phyloP scores from a whole-genome alignment of 176 grass and related monocot genomes.

The Microstegium vimineum region DNA sequence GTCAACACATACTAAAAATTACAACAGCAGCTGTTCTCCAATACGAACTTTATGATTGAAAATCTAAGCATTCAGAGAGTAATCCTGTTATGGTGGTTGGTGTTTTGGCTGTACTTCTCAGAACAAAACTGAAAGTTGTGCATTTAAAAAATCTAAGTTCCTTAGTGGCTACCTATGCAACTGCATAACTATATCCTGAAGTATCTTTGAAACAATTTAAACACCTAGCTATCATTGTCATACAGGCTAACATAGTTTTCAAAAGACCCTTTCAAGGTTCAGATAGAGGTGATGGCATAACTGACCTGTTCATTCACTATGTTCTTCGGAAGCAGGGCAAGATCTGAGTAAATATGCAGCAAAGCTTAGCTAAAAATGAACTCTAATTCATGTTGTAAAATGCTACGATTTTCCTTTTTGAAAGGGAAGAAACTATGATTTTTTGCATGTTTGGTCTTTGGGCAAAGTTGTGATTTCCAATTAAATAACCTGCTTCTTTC shows the following conservation, averaged over 20 bases:
- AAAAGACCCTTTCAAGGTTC: slow-evolving; percentile 1
- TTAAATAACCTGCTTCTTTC: not conserved
- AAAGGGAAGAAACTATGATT: not conserved
- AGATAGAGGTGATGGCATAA: not conserved
- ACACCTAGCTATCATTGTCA: not conserved
- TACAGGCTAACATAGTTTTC: not conserved
- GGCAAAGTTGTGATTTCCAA: not conserved
- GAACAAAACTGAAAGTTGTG: not conserved
- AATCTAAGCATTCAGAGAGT: not conserved
- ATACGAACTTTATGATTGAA: slow-evolving; percentile 2
- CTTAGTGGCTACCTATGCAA: not conserved
- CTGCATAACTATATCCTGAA: not conserved
- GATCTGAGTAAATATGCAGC: not conserved
- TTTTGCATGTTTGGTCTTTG: not conserved
- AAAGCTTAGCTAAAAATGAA: not conserved
- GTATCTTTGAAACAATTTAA: not conserved
- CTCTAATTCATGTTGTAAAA: not conserved
- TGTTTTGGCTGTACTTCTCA: slow-evolving; percentile 4
- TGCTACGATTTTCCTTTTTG: not conserved
- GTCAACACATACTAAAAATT: not conserved
- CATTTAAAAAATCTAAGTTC: not conserved
- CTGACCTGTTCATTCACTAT: not conserved
- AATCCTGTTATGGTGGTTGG: not conserved
- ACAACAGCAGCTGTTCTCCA: not conserved
- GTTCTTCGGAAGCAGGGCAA: not conserved